Base-by-base conservation (phyloP, 2,329 filamentous ascomycete species). In the Cercospora canescens region DNA sequence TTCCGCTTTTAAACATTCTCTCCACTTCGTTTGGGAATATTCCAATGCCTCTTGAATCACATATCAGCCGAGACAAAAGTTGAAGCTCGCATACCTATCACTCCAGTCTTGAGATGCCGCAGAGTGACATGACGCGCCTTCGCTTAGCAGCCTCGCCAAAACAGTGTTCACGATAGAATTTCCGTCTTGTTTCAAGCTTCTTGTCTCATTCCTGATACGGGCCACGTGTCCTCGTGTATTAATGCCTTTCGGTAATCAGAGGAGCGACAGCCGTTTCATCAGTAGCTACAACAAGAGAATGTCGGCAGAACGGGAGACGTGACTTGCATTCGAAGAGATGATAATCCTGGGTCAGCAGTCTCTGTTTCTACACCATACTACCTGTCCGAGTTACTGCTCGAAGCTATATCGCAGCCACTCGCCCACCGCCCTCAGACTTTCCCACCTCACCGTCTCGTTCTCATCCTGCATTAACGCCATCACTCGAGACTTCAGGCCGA, bases 401-500 rank as follows among this genome's bases (percentile, higher is more conserved):
- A 89, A 89, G 67, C 83, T 90, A 81, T 92, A 92, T 73, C 89
- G 85, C 77, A 92, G 79, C 89, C 90, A 92, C 77, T 91, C 90
- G 21, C 90, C 89, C 45, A 97, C 88, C 16, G 94, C 93, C 74
- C 91, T 88, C 81, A 97, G 81, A 79, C 92, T 95, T 83, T 97
- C 94, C 93, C 93, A 97, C 76, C 94, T 86, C 55, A 97, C 92
- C 66, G 88, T 89, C 82, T 97, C 93, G 74, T 97, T 93, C 65
- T 88, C 85, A 76, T 96, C 92, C 74, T 88, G 89, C 94, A 97
- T 97, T 75, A 97, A 84, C 81, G 93, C 91, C 93, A 97, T 96
- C 67, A 97, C 90, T 71, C 92, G 86, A 18, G 87, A 87, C 86
- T 97, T 97, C 69, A 97, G 80, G 0, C 93, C 93, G 50, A 93